These are phyloP conservation scores for Fusarium sp. DNA, from an alignment of 2,329 filamentous ascomycete species.

Conservation along the genomic window DNA sequence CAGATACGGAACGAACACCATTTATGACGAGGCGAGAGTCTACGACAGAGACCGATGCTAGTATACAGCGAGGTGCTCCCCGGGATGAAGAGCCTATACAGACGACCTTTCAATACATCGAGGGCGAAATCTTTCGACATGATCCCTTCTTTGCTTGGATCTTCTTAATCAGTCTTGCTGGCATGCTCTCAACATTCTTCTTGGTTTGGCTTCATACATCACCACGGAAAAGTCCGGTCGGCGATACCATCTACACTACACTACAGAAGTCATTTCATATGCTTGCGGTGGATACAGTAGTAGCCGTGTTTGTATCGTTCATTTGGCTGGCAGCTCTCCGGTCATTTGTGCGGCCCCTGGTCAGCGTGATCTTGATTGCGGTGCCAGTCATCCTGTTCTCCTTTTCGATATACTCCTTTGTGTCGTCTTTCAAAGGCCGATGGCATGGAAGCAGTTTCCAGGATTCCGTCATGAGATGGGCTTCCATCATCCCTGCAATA, in stretches of 20 bases:
- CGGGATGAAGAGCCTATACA: constrained; percentile 48
- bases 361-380: constrained; percentile 81
- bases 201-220: constrained; percentile 91
- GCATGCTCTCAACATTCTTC: constrained; percentile 87
- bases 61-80: constrained; percentile 49
- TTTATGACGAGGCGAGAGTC: constrained; percentile 54
- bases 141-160: constrained; percentile 93
- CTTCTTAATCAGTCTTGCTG: constrained; percentile 84
- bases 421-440: constrained; percentile 84
- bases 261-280: constrained; percentile 88
- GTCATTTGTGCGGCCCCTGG: constrained; percentile 86
- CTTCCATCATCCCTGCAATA: constrained; percentile 78
- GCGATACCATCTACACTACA: constrained; percentile 94
- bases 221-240: constrained; percentile 74
- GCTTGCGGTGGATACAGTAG: constrained; percentile 87
- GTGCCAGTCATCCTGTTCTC: constrained; percentile 88
- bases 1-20: constrained; percentile 49
- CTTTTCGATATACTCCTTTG: constrained; percentile 90
- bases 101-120: constrained; percentile 62
- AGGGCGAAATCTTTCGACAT: constrained; percentile 78
- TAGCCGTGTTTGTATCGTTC: constrained; percentile 87
- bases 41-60: constrained; percentile 59
- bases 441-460: constrained; percentile 82
- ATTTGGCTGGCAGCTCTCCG: constrained; percentile 89
- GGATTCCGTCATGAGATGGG: constrained; percentile 88